Base-by-base conservation (phyloP, 1,284 basidiomycete species). In the Microbotryum scabiosae region DNA sequence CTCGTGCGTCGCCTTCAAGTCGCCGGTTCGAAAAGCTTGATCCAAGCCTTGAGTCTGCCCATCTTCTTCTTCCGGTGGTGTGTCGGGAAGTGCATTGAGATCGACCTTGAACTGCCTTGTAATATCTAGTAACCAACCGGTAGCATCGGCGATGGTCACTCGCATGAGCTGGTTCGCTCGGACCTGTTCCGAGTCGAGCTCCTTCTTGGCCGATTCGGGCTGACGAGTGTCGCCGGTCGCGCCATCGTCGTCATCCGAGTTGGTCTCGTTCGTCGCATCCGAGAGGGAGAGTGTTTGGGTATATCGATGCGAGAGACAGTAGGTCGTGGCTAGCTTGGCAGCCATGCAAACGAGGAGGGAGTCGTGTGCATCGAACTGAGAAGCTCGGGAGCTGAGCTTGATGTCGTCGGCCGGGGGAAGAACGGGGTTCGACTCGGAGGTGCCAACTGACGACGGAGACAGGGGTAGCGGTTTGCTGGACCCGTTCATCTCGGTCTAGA, bases 111-210 rank as follows among this genome's bases (percentile, higher is more conserved):
- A 43, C 44, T 67, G 66, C 2, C 9, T 25, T 23, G 59, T 61
- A 1, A 67, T 55, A 25, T 47, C 30, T 8, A 32, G 30, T 14
- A 67, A 59, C 66, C 66, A 67, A 8, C 30, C 41, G 7, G 56
- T 49, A 3, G 60, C 55, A 2, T 58, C 21, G 2, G 25, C 23
- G 25, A 50, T 41, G 0, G 59, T 59, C 9, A 20, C 26, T 10
- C 28, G 18, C 51, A 46, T 53, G 4, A 64, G 41, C 16, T 26
- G 4, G 25, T 25, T 23, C n/a, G 53, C 57, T 7, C 56, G 61
- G n/a, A 25, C 36, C 44, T 62, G 60, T 41, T 64, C 63, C 2
- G 55, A 46, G 8, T 62, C 61, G 60, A 61, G 58, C n/a, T 60
- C 50, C 36, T 23, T 46, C 45, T 26, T 48, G 14, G 45, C 48